Evolutionary conservation across 78 protist genomes (phyloP), one percentile per base, ranked within the genome.

Genomic region (Polysphondylium violaceum): DNA sequence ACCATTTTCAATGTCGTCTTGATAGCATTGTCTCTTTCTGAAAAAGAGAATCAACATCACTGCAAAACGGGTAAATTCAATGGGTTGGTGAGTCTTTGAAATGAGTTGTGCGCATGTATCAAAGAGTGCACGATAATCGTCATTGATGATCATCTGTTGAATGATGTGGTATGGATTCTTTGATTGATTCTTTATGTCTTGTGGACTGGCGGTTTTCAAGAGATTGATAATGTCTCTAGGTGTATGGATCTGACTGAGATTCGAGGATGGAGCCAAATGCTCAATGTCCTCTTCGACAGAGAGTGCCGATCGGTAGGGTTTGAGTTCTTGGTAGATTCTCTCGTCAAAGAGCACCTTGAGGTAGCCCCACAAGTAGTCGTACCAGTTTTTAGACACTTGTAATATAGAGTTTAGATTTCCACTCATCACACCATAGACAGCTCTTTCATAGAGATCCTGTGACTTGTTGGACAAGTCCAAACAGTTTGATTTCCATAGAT

Each of bases 301-400:
- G 6, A 74, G 47, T 3, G 77, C 74, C 0, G 68, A 60, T 59
- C 69, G 29, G 16, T 68, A 53, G 1, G 60, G 56, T 27, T 69
- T 38, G 3, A 83, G 16, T 64, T 59, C 64, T 12, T 61, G 50
- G 33, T 58, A 68, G 11, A 83, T 11, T 0, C 31, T 68, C 31
- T 55, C 51, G 12, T 83, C 79, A 33, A 53, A 38, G 40, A 83
- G 58, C 5, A 69, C 79, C 9, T 56, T 36, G 2, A 69, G 44
- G 33, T 83, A 58, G 9, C 43, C 41, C 91, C 91, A 83, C 29
- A 83, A 56, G 35, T 83, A 83, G 31, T 83, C 91, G n/a, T 83
- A 71, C 91, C 91, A 83, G 33, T 67, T 69, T 38, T 58, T 55
- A 25, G 60, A 74, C 4, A 69, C 76, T 50, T 47, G 67, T 16